These are phyloP conservation scores for Aureobasidium sp. DNA, from an alignment of 2,329 filamentous ascomycete species.

Conservation along the genomic window DNA sequence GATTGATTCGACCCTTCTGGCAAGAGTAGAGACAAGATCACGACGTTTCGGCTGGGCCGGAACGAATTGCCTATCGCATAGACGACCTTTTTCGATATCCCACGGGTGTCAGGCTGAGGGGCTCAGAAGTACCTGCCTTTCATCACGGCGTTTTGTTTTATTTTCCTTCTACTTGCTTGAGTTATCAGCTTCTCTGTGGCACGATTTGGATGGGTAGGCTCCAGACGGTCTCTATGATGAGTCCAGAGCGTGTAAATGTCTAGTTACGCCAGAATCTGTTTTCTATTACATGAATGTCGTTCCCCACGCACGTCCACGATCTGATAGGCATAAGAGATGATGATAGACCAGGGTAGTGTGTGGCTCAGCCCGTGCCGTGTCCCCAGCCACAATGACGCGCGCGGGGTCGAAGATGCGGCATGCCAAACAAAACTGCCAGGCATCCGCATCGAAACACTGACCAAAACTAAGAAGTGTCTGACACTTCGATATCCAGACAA, in stretches of 20 bases:
- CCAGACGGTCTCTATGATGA: neutral
- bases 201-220: neutral
- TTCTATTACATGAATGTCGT: neutral
- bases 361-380: neutral
- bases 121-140: neutral
- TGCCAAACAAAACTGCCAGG: neutral
- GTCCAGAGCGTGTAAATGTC: neutral
- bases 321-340: neutral
- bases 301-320: neutral
- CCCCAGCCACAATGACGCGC: neutral
- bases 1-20: neutral
- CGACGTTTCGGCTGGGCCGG: slow-evolving; percentile 12
- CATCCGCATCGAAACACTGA: neutral
- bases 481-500: neutral
- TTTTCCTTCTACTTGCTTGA: neutral
- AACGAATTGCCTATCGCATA: neutral
- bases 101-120: slow-evolving; percentile 8
- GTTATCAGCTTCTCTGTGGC: neutral
- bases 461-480: neutral
- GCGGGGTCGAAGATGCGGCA: neutral
- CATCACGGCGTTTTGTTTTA: slow-evolving; percentile 3
- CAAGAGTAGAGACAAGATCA: neutral
- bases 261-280: neutral
- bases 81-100: slow-evolving; percentile 11
- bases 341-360: neutral